These are phyloP conservation scores for Rhodamnia rubescens DNA, from an alignment of 345 rosid species.

Conservation along the genomic window DNA sequence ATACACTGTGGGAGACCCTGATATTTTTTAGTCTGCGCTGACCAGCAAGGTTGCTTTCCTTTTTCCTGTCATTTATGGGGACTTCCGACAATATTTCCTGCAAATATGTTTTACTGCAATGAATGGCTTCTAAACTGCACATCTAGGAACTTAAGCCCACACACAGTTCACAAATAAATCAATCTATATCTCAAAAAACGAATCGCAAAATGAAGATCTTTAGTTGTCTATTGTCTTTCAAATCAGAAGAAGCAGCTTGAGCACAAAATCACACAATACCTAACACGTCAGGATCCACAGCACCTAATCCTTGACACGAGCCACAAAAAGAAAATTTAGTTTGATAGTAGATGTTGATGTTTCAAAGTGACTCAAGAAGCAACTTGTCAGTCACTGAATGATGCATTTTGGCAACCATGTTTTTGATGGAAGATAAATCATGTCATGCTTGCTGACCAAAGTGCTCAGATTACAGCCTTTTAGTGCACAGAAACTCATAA, in stretches of 20 bases:
- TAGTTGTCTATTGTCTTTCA: not conserved
- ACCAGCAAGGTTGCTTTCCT: constrained; percentile 19
- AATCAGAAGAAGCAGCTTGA: not conserved
- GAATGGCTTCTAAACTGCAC: not conserved
- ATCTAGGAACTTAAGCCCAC: not conserved
- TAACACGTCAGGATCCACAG: not conserved
- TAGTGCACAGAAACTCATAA: not conserved
- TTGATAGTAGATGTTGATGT: not conserved
- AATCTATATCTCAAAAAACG: not conserved
- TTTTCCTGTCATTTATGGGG: constrained; percentile 64
- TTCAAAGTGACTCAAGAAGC: not conserved
- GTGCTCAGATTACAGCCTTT: not conserved
- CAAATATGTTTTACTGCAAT: not conserved
- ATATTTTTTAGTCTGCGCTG: constrained; percentile 46
- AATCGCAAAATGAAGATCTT: not conserved
- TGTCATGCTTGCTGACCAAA: not conserved
- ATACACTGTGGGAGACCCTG: constrained; percentile 61
- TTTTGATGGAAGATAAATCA: not conserved
- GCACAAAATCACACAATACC: not conserved
- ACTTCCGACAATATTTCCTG: constrained; percentile 95
- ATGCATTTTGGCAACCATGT: not conserved
- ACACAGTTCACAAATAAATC: not conserved
- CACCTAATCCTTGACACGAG: not conserved
- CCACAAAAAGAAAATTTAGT: not conserved
- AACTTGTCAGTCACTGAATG: not conserved